Conservation (phyloP, 176 grass and related monocot species). For the Eleusine indica region DNA sequence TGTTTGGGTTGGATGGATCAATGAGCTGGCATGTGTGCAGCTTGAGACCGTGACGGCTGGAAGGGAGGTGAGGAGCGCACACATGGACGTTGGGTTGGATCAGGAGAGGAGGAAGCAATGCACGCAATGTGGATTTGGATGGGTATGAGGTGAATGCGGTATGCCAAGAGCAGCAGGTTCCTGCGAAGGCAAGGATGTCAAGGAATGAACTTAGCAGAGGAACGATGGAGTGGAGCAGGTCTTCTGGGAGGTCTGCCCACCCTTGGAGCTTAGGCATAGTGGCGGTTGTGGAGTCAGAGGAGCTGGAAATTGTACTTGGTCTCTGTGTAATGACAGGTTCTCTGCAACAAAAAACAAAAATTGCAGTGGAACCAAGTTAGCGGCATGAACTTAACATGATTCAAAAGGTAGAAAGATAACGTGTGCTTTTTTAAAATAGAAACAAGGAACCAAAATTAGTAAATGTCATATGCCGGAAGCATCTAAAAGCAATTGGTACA, state of each 20-base stretch:
- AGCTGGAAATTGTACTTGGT: not conserved
- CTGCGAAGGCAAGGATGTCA: constrained; percentile 41
- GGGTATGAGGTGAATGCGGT: constrained; percentile 3
- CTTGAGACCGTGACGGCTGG: no score
- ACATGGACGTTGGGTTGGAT: not conserved
- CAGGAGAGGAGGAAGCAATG: constrained; percentile 33
- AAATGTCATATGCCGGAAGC: no score
- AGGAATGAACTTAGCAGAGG: constrained; percentile 13
- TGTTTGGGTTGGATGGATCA: no score
- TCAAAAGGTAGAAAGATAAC: no score
- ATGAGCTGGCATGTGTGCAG: no score
- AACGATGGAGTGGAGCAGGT: not conserved
- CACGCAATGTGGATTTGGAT: not conserved
- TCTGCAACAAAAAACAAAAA: not conserved
- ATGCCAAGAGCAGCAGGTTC: constrained; percentile 45
- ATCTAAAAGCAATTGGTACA: no score
- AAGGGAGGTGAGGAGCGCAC: no score
- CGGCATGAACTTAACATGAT: no score
- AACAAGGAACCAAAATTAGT: no score
- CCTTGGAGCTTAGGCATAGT: not conserved
- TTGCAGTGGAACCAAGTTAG: no score
- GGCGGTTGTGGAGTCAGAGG: not conserved
- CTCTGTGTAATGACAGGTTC: not conserved
- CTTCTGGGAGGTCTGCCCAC: constrained; percentile 36
- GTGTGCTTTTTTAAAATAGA: no score